Base-by-base conservation (phyloP, 2,329 filamentous ascomycete genomes). In the Fusarium burgessii region DNA sequence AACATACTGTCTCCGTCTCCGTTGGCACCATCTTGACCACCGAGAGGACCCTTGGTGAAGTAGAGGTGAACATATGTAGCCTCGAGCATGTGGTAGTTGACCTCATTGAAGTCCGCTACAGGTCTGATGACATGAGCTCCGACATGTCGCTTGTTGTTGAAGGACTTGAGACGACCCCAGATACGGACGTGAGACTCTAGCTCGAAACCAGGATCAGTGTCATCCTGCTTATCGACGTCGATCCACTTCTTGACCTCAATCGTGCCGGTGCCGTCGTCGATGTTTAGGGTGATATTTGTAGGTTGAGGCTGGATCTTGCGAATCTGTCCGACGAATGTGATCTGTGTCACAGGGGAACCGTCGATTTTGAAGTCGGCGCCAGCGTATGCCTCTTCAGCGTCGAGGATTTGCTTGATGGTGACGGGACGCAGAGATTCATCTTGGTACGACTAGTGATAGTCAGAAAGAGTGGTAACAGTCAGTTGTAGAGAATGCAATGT, bases 241-340 rank as follows among this genome's bases (percentile, higher is more conserved):
- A 93, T 86, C 92, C 93, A 97, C 80, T 92, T 91, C 84, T 96
- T 97, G 73, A 94, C 95, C 82, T 99, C 97, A 76, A 98, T 91
- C 68, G 91, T 87, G 66, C 94, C 95, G 2, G 97, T 99, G 79
- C 96, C 96, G 82, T 99, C 96, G 82, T 99, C 96, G 76, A 99
- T 85, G 77, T 91, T 93, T 87, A 97, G 97, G 47, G 93, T 97
- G 74, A 94, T 90, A 83, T 97, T 97, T 73, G 95, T 98, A 42
- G 92, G 89, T 83, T 97, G 94, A n/a, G 89, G 88, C 78, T 90
- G 92, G 82, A 98, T 90, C 82, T 91, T 91, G 79, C 94, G 93
- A 76, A 99, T 91, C 85, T 98, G 95, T 56, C 93, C 96, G 66
- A 99, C 90, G 74, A 98, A 91, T 33, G 93, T 95, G 75, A 84